Conservation (phyloP, 192 early-diverging fungal species). For the Ramicandelaber brevisporus region DNA sequence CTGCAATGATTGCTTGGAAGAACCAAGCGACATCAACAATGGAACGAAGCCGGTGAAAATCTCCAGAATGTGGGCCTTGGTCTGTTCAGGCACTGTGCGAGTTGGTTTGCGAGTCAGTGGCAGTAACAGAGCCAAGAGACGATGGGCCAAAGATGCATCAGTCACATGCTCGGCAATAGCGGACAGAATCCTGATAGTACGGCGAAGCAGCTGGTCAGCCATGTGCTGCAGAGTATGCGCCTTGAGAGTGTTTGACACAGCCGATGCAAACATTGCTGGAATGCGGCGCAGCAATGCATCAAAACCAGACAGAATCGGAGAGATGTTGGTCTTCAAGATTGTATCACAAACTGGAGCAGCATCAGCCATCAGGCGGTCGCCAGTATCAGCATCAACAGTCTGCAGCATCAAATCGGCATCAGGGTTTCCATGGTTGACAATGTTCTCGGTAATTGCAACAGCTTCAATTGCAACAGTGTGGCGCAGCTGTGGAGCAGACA, state of each 20-base stretch:
- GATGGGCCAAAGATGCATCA: conserved; percentile 30
- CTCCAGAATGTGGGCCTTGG: conserved; percentile 59
- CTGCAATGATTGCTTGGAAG: too few species aligned
- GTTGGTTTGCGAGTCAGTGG: conserved; percentile 53
- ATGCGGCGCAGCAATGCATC: conserved; percentile 5
- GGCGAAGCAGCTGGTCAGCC: conserved; percentile 12
- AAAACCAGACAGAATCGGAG: conserved; percentile 17
- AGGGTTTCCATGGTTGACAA: too few species aligned
- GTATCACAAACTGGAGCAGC: too few species aligned
- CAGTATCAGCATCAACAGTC: too few species aligned
- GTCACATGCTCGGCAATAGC: conserved; percentile 46
- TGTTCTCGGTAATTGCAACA: too few species aligned
- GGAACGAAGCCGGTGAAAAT: conserved; percentile 59
- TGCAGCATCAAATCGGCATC: too few species aligned
- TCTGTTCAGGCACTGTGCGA: conserved; percentile 41
- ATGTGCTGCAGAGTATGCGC: too few species aligned
- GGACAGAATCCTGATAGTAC: conserved; percentile 61
- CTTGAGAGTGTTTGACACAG: too few species aligned
- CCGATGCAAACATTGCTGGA: too few species aligned
- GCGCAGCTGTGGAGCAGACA: conserved; percentile 59
- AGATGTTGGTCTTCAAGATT: too few species aligned
- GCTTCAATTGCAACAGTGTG: conserved; percentile 48
- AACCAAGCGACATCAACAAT: too few species aligned
- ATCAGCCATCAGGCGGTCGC: too few species aligned
- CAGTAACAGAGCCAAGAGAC: conserved; percentile 51